These are phyloP conservation scores for Mangifera indica DNA, from an alignment of 345 rosid genomes.

Conservation along the genomic window DNA sequence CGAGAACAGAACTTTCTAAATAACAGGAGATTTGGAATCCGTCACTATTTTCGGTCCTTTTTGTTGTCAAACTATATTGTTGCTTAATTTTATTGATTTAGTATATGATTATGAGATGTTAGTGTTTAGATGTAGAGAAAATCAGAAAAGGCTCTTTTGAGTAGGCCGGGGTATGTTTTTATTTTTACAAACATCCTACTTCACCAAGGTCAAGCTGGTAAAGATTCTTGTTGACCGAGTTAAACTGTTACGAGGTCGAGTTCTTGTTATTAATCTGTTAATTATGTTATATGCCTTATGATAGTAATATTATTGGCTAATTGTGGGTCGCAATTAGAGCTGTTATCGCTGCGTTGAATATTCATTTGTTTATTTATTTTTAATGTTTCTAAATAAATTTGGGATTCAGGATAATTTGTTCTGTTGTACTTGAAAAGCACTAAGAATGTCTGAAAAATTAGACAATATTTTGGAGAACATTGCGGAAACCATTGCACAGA, in stretches of 20 bases:
- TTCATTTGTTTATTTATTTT: no score
- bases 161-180: no score
- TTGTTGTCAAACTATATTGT: no score
- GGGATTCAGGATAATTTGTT: slow-evolving; percentile 5
- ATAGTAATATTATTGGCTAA: not conserved
- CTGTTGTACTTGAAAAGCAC: slow-evolving; percentile 18
- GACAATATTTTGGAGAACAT: slow-evolving; percentile 56
- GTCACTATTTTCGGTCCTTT: no score
- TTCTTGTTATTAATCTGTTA: not conserved
- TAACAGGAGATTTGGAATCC: not conserved
- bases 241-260: not conserved
- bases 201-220: no score
- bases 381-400: not conserved
- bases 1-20: not conserved
- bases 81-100: no score
- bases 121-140: no score
- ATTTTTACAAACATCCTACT: no score
- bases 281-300: not conserved
- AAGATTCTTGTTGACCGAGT: no score
- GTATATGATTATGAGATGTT: not conserved
- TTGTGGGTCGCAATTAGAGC: not conserved
- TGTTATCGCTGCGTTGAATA: not conserved
- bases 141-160: no score
- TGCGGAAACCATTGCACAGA: slow-evolving; percentile 61
- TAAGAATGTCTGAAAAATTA: slow-evolving; percentile 76